Percentiles rank a stretch among this genome's conserved stretches.
Evolutionary conservation across 225 moss, liverwort and hornwort species (phyloP).

Genomic region (Asterella californica): DNA sequence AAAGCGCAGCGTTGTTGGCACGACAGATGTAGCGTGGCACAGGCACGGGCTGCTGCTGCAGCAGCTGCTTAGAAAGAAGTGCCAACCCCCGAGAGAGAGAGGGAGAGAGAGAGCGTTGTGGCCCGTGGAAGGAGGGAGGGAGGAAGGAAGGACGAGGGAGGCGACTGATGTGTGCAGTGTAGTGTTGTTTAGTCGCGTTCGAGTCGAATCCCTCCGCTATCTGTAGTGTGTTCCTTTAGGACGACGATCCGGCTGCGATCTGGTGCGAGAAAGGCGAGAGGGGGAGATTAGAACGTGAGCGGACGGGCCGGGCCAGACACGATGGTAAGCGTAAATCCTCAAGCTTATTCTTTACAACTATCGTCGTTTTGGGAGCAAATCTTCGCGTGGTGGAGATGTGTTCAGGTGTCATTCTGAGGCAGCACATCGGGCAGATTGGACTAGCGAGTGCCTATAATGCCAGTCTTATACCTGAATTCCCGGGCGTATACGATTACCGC

Average conservation of each 20-base stretch:
- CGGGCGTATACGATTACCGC: not conserved
- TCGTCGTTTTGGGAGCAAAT: not conserved
- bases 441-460: not conserved
- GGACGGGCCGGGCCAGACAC: constrained; percentile 6
- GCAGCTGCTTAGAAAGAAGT: constrained; percentile 5
- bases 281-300: not conserved
- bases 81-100: not conserved
- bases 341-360: too few species aligned
- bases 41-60: constrained; percentile 1
- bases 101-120: not conserved
- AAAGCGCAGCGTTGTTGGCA: not conserved
- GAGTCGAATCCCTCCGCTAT: not conserved
- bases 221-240: not conserved
- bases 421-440: not conserved
- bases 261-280: not conserved
- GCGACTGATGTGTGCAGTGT: not conserved
- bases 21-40: constrained; percentile 18
- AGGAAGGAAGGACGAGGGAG: too few species aligned
- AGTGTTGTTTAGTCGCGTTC: not conserved
- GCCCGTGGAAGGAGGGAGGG: not conserved
- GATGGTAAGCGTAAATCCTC: constrained; percentile 8
- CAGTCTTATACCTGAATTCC: not conserved
- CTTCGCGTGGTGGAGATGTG: not conserved
- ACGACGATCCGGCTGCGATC: constrained; percentile 14
- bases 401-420: not conserved